phyloP scores from a whole-genome alignment of 371 early-diverging fungal species.

The Mucor piriformis region DNA sequence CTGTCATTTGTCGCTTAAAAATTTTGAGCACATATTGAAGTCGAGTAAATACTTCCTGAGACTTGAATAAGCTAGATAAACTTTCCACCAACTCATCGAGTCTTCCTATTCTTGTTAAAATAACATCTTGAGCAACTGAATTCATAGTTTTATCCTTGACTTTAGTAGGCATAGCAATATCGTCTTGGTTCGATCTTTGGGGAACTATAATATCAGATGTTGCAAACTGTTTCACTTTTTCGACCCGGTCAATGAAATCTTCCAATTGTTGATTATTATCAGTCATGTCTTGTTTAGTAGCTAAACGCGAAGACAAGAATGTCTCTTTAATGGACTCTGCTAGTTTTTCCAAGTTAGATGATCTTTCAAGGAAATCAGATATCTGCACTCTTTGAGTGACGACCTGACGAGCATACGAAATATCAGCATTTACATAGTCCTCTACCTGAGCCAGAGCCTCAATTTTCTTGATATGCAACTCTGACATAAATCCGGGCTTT shows the following conservation, averaged over 20 bases:
- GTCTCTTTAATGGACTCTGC: constrained; percentile 39
- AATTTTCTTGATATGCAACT: constrained; percentile 28
- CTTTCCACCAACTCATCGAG: constrained; percentile 34
- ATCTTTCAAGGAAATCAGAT: constrained; percentile 16
- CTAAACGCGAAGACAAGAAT: constrained; percentile 12
- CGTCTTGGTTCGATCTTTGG: constrained; percentile 26
- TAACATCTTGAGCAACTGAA: constrained; percentile 39
- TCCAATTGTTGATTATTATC: constrained; percentile 12
- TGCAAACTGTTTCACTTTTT: not conserved
- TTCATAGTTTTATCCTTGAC: constrained; percentile 44
- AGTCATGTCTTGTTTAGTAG: not conserved
- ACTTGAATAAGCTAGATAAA: constrained; percentile 31
- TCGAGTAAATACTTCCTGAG: constrained; percentile 40
- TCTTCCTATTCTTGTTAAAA: constrained; percentile 27
- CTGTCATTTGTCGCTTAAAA: constrained; percentile 32
- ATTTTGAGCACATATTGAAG: constrained; percentile 33
- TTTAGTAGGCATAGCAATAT: constrained; percentile 29
- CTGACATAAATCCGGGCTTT: constrained; percentile 31
- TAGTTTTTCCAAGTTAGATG: constrained; percentile 28
- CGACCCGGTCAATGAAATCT: constrained; percentile 20
- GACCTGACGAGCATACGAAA: constrained; percentile 26
- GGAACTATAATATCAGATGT: constrained; percentile 22
- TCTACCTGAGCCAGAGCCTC: constrained; percentile 25
- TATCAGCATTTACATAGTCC: constrained; percentile 18
- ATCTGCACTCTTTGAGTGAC: constrained; percentile 30